Evolutionary conservation across 2,329 filamentous ascomycete species (phyloP), one percentile per base, ranked within the genome.

Genomic region (Colletotrichum sp.): DNA sequence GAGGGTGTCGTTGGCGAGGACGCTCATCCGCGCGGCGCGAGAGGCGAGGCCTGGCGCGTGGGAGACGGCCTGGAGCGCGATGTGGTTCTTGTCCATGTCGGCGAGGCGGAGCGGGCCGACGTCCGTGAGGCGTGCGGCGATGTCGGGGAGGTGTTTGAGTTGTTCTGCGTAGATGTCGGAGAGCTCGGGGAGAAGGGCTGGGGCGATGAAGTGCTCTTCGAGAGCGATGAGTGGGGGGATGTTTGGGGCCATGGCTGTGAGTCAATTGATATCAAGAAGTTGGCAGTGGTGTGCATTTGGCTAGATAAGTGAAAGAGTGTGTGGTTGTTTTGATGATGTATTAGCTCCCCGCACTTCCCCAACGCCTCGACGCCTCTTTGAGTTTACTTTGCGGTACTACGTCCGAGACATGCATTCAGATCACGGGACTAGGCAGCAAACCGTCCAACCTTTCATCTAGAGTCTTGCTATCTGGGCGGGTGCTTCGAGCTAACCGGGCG

Each of bases 151-250:
- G 28, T 80, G 71, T 32, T 78, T 75, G 30, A 82, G 76, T 10
- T 79, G 78, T 28, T 80, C 79, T 4, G 72, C 76, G 70, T 79
- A 79, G 18, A 75, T 6, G 30, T 68, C 71, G 39, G 73, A 55
- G 32, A 79, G 75, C 21, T 66, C 49, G 8, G 67, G 34, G 13
- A 78, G 75, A 32, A 80, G 76, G 2, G 76, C 68, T 6, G 77
- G 49, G 59, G 82, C 80, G 70, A 82, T 74, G 78, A 82, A 85
- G 75, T 88, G 86, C 69, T 88, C 86, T 77, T 87, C 86, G n/a
- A 88, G 83, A 13, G 85, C 81, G 57, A 87, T 86, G 9, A 86
- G 77, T 2, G 83, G 82, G 6, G 76, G 80, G 30, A 78, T 62
- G 2, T 52, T 21, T 52, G n/a, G 44, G 10, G 44, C 10, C 44